phyloP scores from a whole-genome alignment of 1,284 basidiomycete species.

The Boletus mariae region DNA sequence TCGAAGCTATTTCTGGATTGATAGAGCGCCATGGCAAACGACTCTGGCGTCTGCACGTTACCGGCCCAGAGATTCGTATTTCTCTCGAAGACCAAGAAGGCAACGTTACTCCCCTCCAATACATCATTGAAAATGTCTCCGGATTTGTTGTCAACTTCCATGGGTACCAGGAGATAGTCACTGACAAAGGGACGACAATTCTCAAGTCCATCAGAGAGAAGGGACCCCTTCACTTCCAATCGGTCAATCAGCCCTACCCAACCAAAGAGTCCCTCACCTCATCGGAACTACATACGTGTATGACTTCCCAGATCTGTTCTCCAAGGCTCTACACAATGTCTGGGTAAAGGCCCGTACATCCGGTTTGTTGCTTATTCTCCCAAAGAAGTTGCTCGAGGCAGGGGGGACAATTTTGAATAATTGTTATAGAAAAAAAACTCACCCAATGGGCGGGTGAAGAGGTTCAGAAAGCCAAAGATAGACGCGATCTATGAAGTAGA shows the following conservation, averaged over 20 bases:
- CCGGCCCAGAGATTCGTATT: conserved; percentile 95
- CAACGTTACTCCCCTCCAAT: conserved; percentile 92
- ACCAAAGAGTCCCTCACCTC: conserved; percentile 99
- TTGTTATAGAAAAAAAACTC: too few species aligned
- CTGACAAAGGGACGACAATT: conserved; percentile 91
- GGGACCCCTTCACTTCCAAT: conserved; percentile 90
- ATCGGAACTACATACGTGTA: conserved; percentile 98
- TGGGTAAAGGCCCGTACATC: conserved; percentile 76
- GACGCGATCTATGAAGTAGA: too few species aligned
- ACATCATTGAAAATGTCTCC: conserved; percentile 97
- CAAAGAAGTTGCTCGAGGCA: conserved; percentile 78
- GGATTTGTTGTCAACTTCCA: conserved; percentile 99
- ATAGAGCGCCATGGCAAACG: conserved; percentile 98
- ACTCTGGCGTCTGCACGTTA: conserved; percentile 97
- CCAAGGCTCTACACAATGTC: conserved; percentile 91
- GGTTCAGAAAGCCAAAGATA: too few species aligned
- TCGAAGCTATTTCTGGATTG: conserved; percentile 94
- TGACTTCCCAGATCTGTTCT: conserved; percentile 98
- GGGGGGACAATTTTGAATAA: too few species aligned
- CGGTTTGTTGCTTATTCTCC: conserved; percentile 67
- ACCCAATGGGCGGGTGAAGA: too few species aligned
- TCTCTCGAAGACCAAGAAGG: conserved; percentile 91
- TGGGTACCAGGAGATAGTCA: conserved; percentile 98
- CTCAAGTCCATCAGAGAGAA: conserved; percentile 95
- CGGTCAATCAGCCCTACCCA: conserved; percentile 88